Percentiles rank a stretch among this genome's conserved stretches.
phyloP scores from a whole-genome alignment of 306 rosid species.

The Corylus americana region DNA sequence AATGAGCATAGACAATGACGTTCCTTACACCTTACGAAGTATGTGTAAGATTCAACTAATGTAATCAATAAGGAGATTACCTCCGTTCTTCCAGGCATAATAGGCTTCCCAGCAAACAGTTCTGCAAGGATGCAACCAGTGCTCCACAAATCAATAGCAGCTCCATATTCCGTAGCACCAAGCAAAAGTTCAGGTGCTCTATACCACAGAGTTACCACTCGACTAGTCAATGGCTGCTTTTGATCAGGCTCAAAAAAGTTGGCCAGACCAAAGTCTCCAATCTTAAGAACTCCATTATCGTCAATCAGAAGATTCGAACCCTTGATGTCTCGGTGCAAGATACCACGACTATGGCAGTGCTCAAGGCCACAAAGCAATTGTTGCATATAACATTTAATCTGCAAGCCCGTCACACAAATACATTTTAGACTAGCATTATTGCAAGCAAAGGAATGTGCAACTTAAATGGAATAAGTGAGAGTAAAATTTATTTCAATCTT shows the following conservation, averaged over 20 bases:
- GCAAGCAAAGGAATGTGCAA: neutral
- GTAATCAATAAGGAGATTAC: conserved; percentile 34
- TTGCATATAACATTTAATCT: conserved; percentile 83
- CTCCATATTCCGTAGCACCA: conserved; percentile 80
- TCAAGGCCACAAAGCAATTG: conserved; percentile 82
- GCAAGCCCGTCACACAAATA: conserved; percentile 28
- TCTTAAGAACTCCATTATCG: conserved; percentile 77
- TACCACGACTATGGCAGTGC: conserved; percentile 81
- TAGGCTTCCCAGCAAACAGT: conserved; percentile 76
- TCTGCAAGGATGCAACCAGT: conserved; percentile 91
- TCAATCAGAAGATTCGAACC: conserved; percentile 85
- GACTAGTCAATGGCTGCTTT: conserved; percentile 77
- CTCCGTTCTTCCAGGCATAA: conserved; percentile 99
- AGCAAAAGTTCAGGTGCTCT: conserved; percentile 96
- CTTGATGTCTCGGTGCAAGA: conserved; percentile 92
- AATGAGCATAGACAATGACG: neutral
- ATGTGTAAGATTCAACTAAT: neutral
- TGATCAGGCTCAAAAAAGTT: conserved; percentile 59
- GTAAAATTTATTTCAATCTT: neutral
- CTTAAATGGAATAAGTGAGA: neutral
- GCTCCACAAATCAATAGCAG: conserved; percentile 87
- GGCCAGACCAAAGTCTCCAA: conserved; percentile 92
- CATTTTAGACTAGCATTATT: conserved; percentile 1
- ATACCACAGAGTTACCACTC: conserved; percentile 92
- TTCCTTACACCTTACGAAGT: neutral